Evolutionary conservation across 305 asterid species (phyloP), one percentile per base, ranked within the genome.

Genomic region (Plantago coronopus): DNA sequence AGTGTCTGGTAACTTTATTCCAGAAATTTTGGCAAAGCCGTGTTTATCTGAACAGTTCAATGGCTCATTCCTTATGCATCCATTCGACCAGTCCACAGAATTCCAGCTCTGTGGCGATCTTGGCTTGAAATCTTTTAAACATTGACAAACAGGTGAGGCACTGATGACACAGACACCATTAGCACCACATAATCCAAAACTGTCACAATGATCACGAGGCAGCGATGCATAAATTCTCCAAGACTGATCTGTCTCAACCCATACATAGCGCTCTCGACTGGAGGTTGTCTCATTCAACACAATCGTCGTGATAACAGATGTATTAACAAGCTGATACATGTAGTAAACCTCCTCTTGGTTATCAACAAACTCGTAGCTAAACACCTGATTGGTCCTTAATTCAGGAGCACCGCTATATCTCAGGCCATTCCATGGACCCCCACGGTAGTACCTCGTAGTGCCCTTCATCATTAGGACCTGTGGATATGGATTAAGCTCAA

Each of bases 391-490:
- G 38, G 25, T 17, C 59, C 19, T 63, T 48, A 70, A 20, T 18
- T 55, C 72, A 17, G 69, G 70, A 17, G 74, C 58, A 17, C 81
- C 81, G 31, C 74, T 71, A 20, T 61, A 70, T 60, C 74, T 19
- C 17, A 68, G 67, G 17, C 83, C 78, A 53, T 69, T 78, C 84
- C 84, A 77, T 0, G 83, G 81, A 15, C 88, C 85, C 22, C 78
- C 65, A 22, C 79, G 56, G 46, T 45, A 77, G 31, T 42, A 74
- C 71, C 59, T 74, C 16, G n/a, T 57, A 13, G 69, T 42, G 57
- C 68, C 77, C 63, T 59, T 75, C 53, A 48, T 8, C 47, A 77
- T 63, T 21, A 75, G 46, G 53, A 13, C 15, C 55, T 77, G 77
- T 3, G 82, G 82, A 54, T 63, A 77, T 21, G 60, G 64, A 11